Percentiles rank a stretch among this genome's conserved stretches.
Conservation (phyloP, 169 alveolate species). For the Plasmodium chabaudi region DNA sequence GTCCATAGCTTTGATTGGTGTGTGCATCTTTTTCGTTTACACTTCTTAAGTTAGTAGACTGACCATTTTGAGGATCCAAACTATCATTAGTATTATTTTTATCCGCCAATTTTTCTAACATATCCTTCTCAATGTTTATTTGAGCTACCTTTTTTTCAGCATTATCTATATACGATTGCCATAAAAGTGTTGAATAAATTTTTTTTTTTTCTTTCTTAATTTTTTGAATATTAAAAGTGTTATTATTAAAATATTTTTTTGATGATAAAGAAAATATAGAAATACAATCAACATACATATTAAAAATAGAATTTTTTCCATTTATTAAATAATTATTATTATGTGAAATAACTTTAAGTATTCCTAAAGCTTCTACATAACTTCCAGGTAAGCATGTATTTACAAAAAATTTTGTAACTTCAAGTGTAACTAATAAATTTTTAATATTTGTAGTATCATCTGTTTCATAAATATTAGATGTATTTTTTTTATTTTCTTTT, state of each 20-base stretch:
- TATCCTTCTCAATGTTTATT: neutral
- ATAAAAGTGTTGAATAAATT: constrained; percentile 25
- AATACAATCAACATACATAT: constrained; percentile 64
- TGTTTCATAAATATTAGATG: constrained; percentile 35
- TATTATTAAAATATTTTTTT: constrained; percentile 48
- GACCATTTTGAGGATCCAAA: no score
- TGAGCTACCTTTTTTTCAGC: constrained; percentile 1
- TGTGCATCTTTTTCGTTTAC: no score
- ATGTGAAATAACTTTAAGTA: constrained; percentile 48
- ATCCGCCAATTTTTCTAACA: no score
- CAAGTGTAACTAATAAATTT: constrained; percentile 51
- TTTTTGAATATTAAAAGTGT: constrained; percentile 33
- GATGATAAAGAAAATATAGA: constrained; percentile 70
- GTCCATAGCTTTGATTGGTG: no score
- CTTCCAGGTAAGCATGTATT: constrained; percentile 57
- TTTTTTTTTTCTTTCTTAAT: constrained; percentile 43
- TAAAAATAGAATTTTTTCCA: constrained; percentile 65
- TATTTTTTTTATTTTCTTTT: constrained; percentile 58
- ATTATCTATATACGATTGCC: constrained; percentile 69
- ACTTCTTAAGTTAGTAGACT: no score
- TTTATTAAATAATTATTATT: constrained; percentile 36
- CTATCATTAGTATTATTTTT: no score
- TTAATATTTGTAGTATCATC: constrained; percentile 17
- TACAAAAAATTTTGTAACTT: constrained; percentile 53
- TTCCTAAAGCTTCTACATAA: constrained; percentile 66